Evolutionary conservation across 2,329 filamentous ascomycete genomes (phyloP), one percentile per base, ranked within the genome.

Genomic region (Fonsecaea pedrosoi): DNA sequence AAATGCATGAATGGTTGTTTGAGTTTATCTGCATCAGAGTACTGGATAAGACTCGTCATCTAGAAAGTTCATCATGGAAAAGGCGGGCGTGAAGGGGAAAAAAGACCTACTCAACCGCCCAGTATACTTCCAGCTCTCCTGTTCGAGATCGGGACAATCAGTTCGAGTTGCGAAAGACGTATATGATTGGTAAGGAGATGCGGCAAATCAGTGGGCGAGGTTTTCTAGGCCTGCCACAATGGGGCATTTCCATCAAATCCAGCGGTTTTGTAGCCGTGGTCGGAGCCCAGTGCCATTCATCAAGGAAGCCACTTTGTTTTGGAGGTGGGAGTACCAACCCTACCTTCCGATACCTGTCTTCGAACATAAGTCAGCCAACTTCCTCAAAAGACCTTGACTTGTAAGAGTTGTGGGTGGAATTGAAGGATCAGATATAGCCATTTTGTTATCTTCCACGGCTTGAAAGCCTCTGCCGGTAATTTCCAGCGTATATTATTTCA

Each of bases 171-270:
- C 9, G 18, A 25, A 5, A 6, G 18, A 50, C 3, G 45, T 25
- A 50, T 21, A 25, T 50, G 45, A 12, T 10, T 2, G 12, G 2
- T 2, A 25, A 50, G 7, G 45, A 25, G 8, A 53, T 18, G 9
- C 38, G 30, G 40, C 40, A 48, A 59, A 69, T 96, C 93, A 96
- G 93, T 94, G 91, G 93, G 92, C 92, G 89, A 96, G 93, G 94
- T 96, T 97, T 97, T 96, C 92, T 96, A 97, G 92, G 93, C 93
- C 92, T 96, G 92, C 92, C 92, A 82, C 92, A 92, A 91, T 86
- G 82, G 77, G 92, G 92, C 92, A 87, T 90, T 87, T 88, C 93
- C 91, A 84, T 93, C 92, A 92, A 88, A 88, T 83, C 80, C 78
- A 76, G 74, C 79, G 77, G 80, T 30, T 77, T 80, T 78, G 77